Conservation (phyloP, 2,329 filamentous ascomycete genomes). For the Colletotrichum sp. region DNA sequence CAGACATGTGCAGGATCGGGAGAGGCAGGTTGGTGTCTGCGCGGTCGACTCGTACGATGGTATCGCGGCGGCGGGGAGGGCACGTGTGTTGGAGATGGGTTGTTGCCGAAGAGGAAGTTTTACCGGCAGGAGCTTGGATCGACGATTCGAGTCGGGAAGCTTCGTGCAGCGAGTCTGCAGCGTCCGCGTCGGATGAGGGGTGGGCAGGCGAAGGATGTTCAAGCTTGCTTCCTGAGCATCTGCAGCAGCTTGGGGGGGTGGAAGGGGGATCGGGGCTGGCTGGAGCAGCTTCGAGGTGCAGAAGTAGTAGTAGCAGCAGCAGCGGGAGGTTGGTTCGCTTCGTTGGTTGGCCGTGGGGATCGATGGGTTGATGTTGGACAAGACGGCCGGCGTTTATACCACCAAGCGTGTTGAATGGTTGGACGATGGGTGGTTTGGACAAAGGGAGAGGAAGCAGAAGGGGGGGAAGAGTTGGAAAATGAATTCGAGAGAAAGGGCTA, state of each 20-base stretch:
- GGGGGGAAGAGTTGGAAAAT: not conserved
- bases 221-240: slow-evolving; percentile 13
- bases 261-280: not conserved
- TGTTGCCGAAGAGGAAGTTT: not conserved
- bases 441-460: not conserved
- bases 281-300: not conserved
- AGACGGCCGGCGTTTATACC: not conserved
- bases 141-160: slow-evolving; percentile 12
- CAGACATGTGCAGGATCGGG: slow-evolving; percentile 9
- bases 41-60: slow-evolving; percentile 2
- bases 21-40: not conserved
- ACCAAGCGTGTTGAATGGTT: not conserved
- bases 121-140: not conserved
- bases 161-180: slow-evolving; percentile 1
- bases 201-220: not conserved
- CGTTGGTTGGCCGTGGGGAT: not conserved
- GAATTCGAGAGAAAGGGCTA: not conserved
- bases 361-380: not conserved
- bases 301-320: slow-evolving; percentile 10
- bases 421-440: not conserved
- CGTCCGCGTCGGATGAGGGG: not conserved
- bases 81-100: not conserved
- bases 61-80: not conserved
- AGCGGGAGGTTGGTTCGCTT: not conserved
- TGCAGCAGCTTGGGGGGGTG: not conserved